Percentiles rank a stretch among this genome's conserved stretches.
These are phyloP conservation scores for Debaryomyces prosopidis DNA, from an alignment of 805 yeast species.

Conservation along the genomic window DNA sequence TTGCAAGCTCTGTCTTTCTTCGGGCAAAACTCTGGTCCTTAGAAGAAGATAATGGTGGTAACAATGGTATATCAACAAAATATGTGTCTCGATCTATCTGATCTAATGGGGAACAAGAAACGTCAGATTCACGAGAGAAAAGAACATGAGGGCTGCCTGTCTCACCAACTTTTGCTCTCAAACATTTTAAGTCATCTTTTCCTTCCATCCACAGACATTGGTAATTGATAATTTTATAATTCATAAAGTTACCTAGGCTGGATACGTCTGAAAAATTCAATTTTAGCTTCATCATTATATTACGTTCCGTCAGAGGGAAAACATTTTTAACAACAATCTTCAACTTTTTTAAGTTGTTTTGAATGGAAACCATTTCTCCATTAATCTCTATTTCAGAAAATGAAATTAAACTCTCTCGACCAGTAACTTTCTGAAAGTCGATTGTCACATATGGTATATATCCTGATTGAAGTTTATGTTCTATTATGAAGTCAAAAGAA, in stretches of 20 bases:
- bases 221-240: constrained; percentile 9
- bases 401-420: constrained; percentile 13
- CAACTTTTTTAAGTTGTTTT: constrained; percentile 3
- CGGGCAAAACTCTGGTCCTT: constrained; percentile 34
- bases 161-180: not conserved
- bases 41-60: constrained; percentile 32
- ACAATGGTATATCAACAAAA: constrained; percentile 23
- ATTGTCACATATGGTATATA: constrained; percentile 22
- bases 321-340: constrained; percentile 14
- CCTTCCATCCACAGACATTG: constrained; percentile 10
- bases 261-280: not conserved
- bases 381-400: constrained; percentile 22
- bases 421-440: constrained; percentile 13
- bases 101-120: not conserved
- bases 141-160: not conserved
- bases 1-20: constrained; percentile 34
- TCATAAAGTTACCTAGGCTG: not conserved
- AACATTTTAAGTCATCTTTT: not conserved
- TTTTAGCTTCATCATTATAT: constrained; percentile 14
- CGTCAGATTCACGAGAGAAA: constrained; percentile 1
- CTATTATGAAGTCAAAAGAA: constrained; percentile 12
- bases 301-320: constrained; percentile 13
- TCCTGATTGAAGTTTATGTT: constrained; percentile 14
- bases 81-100: constrained; percentile 2
- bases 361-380: constrained; percentile 17